phyloP scores from a whole-genome alignment of 1,139 yeast genomes.

The Hanseniaspora sp. region DNA sequence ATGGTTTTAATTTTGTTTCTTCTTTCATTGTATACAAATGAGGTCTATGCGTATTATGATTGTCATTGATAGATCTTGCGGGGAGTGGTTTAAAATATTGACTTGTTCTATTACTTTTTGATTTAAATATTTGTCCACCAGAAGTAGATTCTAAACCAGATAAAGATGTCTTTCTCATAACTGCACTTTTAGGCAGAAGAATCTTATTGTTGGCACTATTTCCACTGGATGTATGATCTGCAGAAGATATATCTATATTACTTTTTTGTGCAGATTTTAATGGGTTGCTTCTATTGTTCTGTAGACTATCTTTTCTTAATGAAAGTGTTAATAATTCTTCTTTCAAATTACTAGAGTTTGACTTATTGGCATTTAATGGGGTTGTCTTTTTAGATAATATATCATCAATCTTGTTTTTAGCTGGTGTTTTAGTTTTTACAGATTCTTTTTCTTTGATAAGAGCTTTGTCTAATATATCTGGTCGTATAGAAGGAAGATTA shows the following conservation, averaged over 20 bases:
- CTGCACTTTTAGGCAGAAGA: neutral
- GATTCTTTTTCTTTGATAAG: too few species aligned
- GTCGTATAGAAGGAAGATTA: neutral
- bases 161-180: neutral
- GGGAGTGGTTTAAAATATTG: constrained; percentile 13
- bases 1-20: neutral
- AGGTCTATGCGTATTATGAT: neutral
- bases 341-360: neutral
- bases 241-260: neutral
- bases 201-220: neutral
- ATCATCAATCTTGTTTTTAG: neutral
- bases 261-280: neutral
- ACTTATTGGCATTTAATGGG: neutral
- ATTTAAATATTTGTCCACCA: neutral
- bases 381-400: neutral
- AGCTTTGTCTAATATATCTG: too few species aligned
- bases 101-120: constrained; percentile 6
- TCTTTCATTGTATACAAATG: neutral
- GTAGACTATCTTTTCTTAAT: neutral
- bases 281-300: neutral
- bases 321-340: neutral
- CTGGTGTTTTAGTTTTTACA: too few species aligned
- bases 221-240: neutral
- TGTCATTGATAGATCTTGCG: constrained; percentile 6
- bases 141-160: constrained; percentile 4